Percentiles rank a stretch among this genome's conserved stretches.
Conservation (phyloP, 495 filamentous ascomycete genomes). For the Penicillium robsamsonii region DNA sequence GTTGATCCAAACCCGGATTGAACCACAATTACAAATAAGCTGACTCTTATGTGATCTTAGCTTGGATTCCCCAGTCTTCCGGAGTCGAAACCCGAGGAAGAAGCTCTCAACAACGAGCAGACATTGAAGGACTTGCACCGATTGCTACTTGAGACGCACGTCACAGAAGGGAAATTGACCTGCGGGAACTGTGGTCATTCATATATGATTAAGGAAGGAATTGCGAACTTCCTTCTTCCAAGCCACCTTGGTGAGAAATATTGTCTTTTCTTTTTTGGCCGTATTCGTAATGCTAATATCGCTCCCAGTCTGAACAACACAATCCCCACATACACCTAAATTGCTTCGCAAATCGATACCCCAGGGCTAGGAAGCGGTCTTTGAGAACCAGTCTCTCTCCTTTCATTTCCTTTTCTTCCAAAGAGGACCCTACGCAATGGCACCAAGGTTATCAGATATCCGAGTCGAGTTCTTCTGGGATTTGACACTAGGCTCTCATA, state of each 20-base stretch:
- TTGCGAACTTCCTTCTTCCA: conserved; percentile 92
- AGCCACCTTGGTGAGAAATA: conserved; percentile 73
- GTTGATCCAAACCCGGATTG: too few relatives aligned
- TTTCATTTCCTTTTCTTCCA: not conserved
- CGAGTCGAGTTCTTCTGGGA: not conserved
- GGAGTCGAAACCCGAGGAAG: conserved; percentile 57
- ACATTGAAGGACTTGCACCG: conserved; percentile 73
- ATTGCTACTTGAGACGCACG: conserved; percentile 85
- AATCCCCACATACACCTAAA: not conserved
- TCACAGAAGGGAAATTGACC: conserved; percentile 80
- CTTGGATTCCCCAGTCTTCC: conserved; percentile 81
- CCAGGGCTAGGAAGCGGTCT: not conserved
- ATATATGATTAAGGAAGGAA: conserved; percentile 90
- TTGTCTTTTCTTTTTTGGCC: not conserved
- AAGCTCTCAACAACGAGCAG: conserved; percentile 58
- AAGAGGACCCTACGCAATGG: not conserved
- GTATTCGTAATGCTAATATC: not conserved
- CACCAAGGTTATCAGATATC: conserved; percentile 1
- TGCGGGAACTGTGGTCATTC: conserved; percentile 91
- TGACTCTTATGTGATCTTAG: conserved; percentile 38
- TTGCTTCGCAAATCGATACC: conserved; percentile 7
- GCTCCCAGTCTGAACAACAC: conserved; percentile 3
- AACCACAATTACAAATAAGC: not conserved
- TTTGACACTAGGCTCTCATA: conserved; percentile 1
- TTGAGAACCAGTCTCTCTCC: not conserved